Evolutionary conservation across 441 rosid species (phyloP).

Genomic region (Croton setiger): DNA sequence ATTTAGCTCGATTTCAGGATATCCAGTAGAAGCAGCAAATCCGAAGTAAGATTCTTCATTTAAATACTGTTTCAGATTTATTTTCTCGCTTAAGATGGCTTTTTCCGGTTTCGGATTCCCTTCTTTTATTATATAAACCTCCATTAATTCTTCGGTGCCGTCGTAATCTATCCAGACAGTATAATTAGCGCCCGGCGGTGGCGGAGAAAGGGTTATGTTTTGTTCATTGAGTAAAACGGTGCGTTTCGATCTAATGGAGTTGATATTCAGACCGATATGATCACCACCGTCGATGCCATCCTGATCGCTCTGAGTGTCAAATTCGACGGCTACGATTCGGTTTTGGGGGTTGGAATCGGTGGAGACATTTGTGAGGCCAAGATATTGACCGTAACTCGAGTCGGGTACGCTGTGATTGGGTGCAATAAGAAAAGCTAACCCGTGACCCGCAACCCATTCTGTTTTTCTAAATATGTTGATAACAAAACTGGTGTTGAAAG

Average conservation of each 20-base stretch:
- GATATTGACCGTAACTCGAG: constrained; percentile 37
- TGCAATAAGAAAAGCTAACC: constrained; percentile 47
- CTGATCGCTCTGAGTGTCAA: constrained; percentile 38
- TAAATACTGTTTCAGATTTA: constrained; percentile 30
- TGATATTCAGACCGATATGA: constrained; percentile 56
- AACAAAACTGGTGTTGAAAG: constrained; percentile 42
- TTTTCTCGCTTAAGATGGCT: constrained; percentile 27
- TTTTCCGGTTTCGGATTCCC: constrained; percentile 16
- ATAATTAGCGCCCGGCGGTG: constrained; percentile 21
- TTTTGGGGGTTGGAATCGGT: constrained; percentile 32
- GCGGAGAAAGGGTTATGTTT: constrained; percentile 33
- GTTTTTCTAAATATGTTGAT: constrained; percentile 31
- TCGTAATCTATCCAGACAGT: constrained; percentile 41
- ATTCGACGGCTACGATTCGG: constrained; percentile 46
- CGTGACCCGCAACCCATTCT: constrained; percentile 31
- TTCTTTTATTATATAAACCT: constrained; percentile 43
- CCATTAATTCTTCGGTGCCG: constrained; percentile 26
- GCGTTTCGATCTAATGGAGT: constrained; percentile 35
- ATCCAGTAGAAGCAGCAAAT: constrained; percentile 56
- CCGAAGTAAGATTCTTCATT: constrained; percentile 45
- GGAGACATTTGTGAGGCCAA: constrained; percentile 42
- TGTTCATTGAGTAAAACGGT: constrained; percentile 22
- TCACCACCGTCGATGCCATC: constrained; percentile 34
- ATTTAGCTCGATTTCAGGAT: constrained; percentile 40
- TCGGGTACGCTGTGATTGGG: constrained; percentile 29